Percentiles rank a stretch among this genome's conserved stretches.
Conservation (phyloP, 2,329 filamentous ascomycete genomes). For the Knufia fluminis region DNA sequence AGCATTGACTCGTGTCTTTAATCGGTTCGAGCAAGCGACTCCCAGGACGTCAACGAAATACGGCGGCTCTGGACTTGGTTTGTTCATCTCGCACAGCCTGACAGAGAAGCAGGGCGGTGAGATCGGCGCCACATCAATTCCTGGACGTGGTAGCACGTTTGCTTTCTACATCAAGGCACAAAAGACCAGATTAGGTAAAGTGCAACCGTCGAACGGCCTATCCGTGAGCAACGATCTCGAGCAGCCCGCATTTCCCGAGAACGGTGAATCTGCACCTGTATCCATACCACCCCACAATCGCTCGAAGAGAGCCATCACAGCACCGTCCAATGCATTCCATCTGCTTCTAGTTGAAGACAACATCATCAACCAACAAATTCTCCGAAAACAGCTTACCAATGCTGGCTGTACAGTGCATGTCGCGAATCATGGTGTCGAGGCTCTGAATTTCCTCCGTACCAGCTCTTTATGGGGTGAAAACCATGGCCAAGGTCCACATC, state of each 20-base stretch:
- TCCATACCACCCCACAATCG: no score
- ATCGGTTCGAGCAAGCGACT: conserved; percentile 70
- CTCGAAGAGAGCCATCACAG: no score
- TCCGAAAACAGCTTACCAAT: conserved; percentile 29
- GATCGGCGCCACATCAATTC: conserved; percentile 58
- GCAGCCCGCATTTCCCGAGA: no score
- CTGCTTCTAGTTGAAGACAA: conserved; percentile 38
- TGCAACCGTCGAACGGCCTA: not conserved
- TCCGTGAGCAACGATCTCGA: no score
- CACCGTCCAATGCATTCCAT: not conserved
- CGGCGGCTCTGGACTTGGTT: conserved; percentile 65
- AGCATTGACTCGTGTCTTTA: conserved; percentile 65
- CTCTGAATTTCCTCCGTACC: conserved; percentile 31
- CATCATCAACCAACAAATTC: conserved; percentile 32
- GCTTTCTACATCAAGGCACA: conserved; percentile 47
- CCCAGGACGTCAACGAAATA: conserved; percentile 69
- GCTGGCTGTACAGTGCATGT: conserved; percentile 28
- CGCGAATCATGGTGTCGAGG: conserved; percentile 33
- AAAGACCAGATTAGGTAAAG: not conserved
- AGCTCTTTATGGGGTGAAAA: conserved; percentile 2
- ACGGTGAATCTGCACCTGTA: no score
- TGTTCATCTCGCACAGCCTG: conserved; percentile 68
- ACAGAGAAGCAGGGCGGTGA: conserved; percentile 73
- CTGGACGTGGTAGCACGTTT: conserved; percentile 47
- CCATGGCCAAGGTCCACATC: not conserved